Conservation (phyloP, 2,329 filamentous ascomycete genomes). For the Lachnellula suecica region DNA sequence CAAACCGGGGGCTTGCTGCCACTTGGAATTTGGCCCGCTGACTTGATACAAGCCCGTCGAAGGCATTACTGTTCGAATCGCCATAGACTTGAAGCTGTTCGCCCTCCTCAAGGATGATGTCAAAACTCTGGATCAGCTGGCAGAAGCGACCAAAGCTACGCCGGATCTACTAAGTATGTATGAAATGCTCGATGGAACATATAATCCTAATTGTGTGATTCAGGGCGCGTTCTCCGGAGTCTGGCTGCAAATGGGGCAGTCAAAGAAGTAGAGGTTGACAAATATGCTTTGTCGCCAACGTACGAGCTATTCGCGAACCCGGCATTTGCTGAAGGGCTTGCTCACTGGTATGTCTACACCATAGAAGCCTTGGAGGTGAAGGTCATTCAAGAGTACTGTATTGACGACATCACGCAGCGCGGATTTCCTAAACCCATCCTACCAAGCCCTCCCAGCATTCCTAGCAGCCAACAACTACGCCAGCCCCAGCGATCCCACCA, state of each 20-base stretch:
- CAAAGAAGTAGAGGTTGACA: background rate
- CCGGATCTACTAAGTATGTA: background rate
- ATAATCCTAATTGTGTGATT: too few relatives aligned
- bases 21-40: background rate
- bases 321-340: background rate
- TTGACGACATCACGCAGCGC: too few relatives aligned
- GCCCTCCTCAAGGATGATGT: background rate
- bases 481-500: background rate
- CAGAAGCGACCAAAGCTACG: background rate
- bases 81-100: slow-evolving; percentile 3
- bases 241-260: background rate
- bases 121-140: background rate
- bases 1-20: too few relatives aligned
- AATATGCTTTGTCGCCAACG: background rate
- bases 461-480: background rate
- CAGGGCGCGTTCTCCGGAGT: slow-evolving; percentile 1
- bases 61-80: slow-evolving; percentile 2
- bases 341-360: background rate
- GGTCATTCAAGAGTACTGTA: too few relatives aligned
- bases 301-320: background rate
- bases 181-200: too few relatives aligned
- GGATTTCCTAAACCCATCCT: background rate
- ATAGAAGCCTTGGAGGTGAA: too few relatives aligned
- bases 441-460: background rate
- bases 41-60: background rate